Base-by-base conservation (phyloP, 2,329 filamentous ascomycete genomes). In the Colletotrichum tanaceti region DNA sequence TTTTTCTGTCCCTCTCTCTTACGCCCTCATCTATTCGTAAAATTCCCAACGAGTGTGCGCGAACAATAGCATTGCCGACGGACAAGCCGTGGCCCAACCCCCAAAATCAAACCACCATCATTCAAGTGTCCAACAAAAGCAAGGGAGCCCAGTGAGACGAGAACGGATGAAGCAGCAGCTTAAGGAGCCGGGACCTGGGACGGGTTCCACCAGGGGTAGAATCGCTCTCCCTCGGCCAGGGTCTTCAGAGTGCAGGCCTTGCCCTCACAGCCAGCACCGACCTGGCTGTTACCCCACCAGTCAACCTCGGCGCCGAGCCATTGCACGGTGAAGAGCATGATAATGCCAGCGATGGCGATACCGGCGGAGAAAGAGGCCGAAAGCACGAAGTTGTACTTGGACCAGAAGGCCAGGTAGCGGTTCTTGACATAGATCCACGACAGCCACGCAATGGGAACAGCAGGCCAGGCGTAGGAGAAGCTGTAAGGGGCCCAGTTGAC, bases 401-500 rank as follows among this genome's bases (percentile, higher is more conserved):
- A 74, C 79, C 80, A 81, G 71, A 80, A 78, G 3, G 68, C 75
- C 7, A 79, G 72, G 64, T 76, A 79, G 2, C 76, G 73, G 53
- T 73, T 77, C 65, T 80, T 80, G 58, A 84, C 66, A 62, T 71
- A 71, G 38, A 72, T 66, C 70, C 71, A 73, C 18, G 68, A 71
- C 22, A 73, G 35, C 68, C 68, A 72, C 2, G 71, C 71, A n/a
- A 73, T 70, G 22, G 71, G 69, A 24, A 73, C 69, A 6, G 71
- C 68, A 10, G 71, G 71, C 70, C 70, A 72, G 11, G 71, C 70
- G 39, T 72, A 72, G 2, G 63, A 63, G 60, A 68, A 68, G 57
- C 63, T 83, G 72, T 85, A 86, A 0, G 82, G 84, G 0, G 83
- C 82, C 79, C 82, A 84, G 9, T 79, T 77, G 18, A 84, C 77